Percentiles rank a stretch among this genome's conserved stretches.
phyloP scores from a whole-genome alignment of 139 green algal genomes.

The Chlorokybus atmophyticus region DNA sequence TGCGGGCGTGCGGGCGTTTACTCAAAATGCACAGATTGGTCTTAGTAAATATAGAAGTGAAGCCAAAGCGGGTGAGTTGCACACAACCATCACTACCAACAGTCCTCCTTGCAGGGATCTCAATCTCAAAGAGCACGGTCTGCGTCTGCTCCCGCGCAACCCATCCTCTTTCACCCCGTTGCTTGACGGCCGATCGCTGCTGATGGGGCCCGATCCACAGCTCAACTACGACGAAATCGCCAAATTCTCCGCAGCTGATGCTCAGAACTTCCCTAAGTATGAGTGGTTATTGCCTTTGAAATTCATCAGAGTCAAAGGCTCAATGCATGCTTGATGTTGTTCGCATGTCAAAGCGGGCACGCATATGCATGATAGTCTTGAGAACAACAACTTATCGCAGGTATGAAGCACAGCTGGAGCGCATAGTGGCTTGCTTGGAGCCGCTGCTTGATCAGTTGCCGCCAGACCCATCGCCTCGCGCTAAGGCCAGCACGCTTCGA shows the following conservation, averaged over 20 bases:
- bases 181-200: background rate
- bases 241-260: constrained; percentile 4
- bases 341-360: no score
- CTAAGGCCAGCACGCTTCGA: no score
- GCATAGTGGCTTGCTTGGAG: background rate
- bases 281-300: no score
- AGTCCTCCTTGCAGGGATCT: constrained; percentile 5
- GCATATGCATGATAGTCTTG: no score
- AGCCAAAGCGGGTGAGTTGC: no score
- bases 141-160: constrained; percentile 5
- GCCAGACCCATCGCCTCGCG: no score
- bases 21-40: no score
- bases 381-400: constrained; percentile 1
- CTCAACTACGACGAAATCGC: background rate
- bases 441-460: background rate
- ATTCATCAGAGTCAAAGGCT: no score
- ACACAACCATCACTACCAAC: no score
- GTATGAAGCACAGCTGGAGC: background rate
- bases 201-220: constrained; percentile 1
- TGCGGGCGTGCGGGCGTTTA: no score
- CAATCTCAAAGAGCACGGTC: constrained; percentile 1
- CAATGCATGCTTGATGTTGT: no score
- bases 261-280: constrained; percentile 1
- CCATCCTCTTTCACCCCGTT: constrained; percentile 4
- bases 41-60: no score